Evolutionary conservation across 2,329 filamentous ascomycete species (phyloP).

Genomic region (Fusarium sp.): DNA sequence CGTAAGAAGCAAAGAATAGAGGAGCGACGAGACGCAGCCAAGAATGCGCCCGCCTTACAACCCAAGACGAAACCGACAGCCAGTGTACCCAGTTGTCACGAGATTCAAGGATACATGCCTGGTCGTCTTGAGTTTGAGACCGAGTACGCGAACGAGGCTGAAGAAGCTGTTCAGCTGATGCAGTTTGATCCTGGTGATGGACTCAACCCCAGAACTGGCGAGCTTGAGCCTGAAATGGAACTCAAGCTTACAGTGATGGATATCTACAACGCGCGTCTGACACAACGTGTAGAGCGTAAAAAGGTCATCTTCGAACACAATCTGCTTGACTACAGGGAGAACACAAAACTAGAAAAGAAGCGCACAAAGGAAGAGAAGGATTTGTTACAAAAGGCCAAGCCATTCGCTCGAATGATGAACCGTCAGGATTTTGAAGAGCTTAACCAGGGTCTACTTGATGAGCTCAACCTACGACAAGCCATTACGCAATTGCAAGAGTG

Average conservation of each 20-base stretch:
- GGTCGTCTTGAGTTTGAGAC: constrained; percentile 97
- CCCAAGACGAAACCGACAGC: constrained; percentile 97
- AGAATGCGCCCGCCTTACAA: constrained; percentile 82
- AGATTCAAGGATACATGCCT: constrained; percentile 99
- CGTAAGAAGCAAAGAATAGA: constrained; percentile 95
- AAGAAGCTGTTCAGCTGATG: constrained; percentile 98
- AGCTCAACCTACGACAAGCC: constrained; percentile 89
- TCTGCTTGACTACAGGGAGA: constrained; percentile 92
- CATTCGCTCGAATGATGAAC: constrained; percentile 97
- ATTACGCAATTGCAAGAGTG: constrained; percentile 94
- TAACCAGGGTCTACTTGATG: constrained; percentile 86
- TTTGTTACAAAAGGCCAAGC: constrained; percentile 91
- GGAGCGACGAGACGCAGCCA: constrained; percentile 86
- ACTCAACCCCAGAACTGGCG: constrained; percentile 83
- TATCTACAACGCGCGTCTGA: constrained; percentile 94
- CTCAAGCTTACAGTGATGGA: constrained; percentile 98
- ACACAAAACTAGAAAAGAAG: constrained; percentile 90
- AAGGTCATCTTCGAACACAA: constrained; percentile 97
- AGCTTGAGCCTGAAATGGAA: constrained; percentile 95
- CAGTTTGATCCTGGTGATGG: constrained; percentile 97
- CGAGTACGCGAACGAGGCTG: constrained; percentile 96
- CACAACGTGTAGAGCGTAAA: constrained; percentile 91
- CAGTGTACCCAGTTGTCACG: constrained; percentile 94
- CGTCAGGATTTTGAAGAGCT: constrained; percentile 89
- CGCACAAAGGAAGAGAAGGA: constrained; percentile 95